phyloP scores from a whole-genome alignment of 1,139 yeast species.

The Suhomyces bolitotheri region DNA sequence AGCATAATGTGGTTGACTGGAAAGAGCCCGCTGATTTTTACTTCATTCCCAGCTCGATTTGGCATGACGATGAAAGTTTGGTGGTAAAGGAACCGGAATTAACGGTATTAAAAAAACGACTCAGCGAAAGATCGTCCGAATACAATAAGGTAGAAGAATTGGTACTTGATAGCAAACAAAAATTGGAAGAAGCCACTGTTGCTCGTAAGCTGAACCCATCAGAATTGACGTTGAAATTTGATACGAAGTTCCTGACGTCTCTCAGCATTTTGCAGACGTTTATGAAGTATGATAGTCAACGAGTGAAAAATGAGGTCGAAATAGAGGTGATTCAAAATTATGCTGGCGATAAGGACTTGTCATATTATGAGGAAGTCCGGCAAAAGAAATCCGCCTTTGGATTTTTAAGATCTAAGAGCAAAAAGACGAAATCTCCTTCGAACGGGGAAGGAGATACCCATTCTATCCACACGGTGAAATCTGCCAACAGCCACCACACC shows the following conservation, averaged over 20 bases:
- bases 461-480: conserved; percentile 36
- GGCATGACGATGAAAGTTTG: conserved; percentile 95
- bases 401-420: conserved; percentile 35
- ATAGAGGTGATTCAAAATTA: conserved; percentile 87
- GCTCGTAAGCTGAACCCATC: conserved; percentile 33
- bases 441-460: conserved; percentile 25
- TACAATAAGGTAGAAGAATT: conserved; percentile 46
- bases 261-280: conserved; percentile 60
- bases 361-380: conserved; percentile 44
- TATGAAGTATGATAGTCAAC: conserved; percentile 68
- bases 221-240: conserved; percentile 47
- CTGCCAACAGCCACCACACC: conserved; percentile 28
- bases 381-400: conserved; percentile 60
- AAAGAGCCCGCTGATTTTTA: conserved; percentile 81
- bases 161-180: conserved; percentile 51
- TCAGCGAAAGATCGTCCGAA: conserved; percentile 50
- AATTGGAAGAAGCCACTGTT: conserved; percentile 49
- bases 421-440: conserved; percentile 9
- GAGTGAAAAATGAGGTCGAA: conserved; percentile 80
- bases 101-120: conserved; percentile 58
- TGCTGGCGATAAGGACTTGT: conserved; percentile 72
- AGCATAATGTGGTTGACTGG: conserved; percentile 80
- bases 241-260: conserved; percentile 56
- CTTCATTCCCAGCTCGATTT: conserved; percentile 85
- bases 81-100: conserved; percentile 64